A percentile compares a stretch with the other conserved stretches of the same genome.
phyloP scores from a whole-genome alignment of 495 filamentous ascomycete species.

The Paragyromitra xinjiangensis region DNA sequence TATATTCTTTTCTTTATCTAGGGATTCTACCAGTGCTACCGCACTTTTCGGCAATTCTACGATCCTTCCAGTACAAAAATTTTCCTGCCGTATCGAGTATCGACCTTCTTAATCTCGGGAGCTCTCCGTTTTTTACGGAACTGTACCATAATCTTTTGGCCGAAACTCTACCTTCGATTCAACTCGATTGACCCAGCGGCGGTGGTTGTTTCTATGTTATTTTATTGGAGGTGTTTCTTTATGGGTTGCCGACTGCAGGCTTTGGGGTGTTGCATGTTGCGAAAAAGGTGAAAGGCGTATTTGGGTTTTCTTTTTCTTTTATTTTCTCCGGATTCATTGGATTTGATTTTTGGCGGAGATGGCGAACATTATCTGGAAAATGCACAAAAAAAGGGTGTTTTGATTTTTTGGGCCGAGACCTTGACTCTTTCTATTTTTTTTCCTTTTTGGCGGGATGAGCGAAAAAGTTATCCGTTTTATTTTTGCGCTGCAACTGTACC shows the following conservation, averaged over 20 bases:
- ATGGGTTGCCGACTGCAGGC: slow-evolving; percentile 41
- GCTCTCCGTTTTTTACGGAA: slow-evolving; percentile 41
- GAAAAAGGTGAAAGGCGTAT: slow-evolving; percentile 53
- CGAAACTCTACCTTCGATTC: slow-evolving; percentile 50
- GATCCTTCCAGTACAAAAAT: slow-evolving; percentile 50
- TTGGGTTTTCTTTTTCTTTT: slow-evolving; percentile 34
- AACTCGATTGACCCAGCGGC: slow-evolving; percentile 39
- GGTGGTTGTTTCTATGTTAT: slow-evolving; percentile 44
- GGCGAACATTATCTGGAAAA: slow-evolving; percentile 48
- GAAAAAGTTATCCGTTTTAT: slow-evolving; percentile 36
- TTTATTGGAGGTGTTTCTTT: slow-evolving; percentile 42
- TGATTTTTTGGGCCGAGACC: slow-evolving; percentile 33
- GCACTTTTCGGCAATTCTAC: slow-evolving; percentile 28
- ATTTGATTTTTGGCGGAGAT: slow-evolving; percentile 30
- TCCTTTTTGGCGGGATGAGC: slow-evolving; percentile 23
- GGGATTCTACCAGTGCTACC: slow-evolving; percentile 32
- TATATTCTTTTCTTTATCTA: slow-evolving; percentile 39
- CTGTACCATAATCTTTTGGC: slow-evolving; percentile 49
- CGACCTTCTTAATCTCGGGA: slow-evolving; percentile 48
- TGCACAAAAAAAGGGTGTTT: slow-evolving; percentile 51
- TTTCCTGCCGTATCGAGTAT: slow-evolving; percentile 53
- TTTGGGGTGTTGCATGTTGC: slow-evolving; percentile 40
- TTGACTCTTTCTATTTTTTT: slow-evolving; percentile 6
- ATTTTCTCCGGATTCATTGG: not conserved
- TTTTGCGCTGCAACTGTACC: slow-evolving; percentile 37